phyloP scores from a whole-genome alignment of 140 eudicot genomes.

The Senecio squalidus region DNA sequence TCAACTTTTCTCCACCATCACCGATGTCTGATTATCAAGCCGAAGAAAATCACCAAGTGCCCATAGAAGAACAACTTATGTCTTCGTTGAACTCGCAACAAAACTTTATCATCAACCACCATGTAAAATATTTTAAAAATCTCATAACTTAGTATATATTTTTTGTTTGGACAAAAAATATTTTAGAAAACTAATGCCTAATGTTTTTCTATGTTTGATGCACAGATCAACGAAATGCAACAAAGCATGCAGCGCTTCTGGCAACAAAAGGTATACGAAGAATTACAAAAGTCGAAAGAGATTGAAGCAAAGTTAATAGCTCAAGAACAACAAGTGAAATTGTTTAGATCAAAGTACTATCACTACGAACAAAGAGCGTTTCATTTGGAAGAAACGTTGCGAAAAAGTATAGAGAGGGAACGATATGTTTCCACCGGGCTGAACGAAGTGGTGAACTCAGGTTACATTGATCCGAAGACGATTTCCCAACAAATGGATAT shows the following conservation, averaged over 20 bases:
- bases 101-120: neutral
- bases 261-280: slow-evolving; percentile 11
- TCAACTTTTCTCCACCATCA: too few species aligned
- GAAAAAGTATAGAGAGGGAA: neutral
- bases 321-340: slow-evolving; percentile 11
- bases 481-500: neutral
- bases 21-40: neutral
- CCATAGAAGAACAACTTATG: neutral
- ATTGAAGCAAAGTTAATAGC: slow-evolving; percentile 10
- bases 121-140: too few species aligned
- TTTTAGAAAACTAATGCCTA: too few species aligned
- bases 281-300: slow-evolving; percentile 13
- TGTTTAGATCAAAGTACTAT: slow-evolving; percentile 15
- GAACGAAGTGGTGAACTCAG: slow-evolving; percentile 19
- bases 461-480: slow-evolving; percentile 10
- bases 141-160: too few species aligned
- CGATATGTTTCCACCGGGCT: neutral
- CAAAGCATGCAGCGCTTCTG: slow-evolving; percentile 19
- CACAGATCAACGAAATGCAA: slow-evolving; percentile 1
- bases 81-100: neutral
- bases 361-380: slow-evolving; percentile 13
- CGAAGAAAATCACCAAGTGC: neutral
- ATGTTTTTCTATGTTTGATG: neutral
- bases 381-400: slow-evolving; percentile 17
- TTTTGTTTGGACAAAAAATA: too few species aligned